phyloP scores from a whole-genome alignment of 2,329 filamentous ascomycete genomes.

The Fusarium goolgardi region DNA sequence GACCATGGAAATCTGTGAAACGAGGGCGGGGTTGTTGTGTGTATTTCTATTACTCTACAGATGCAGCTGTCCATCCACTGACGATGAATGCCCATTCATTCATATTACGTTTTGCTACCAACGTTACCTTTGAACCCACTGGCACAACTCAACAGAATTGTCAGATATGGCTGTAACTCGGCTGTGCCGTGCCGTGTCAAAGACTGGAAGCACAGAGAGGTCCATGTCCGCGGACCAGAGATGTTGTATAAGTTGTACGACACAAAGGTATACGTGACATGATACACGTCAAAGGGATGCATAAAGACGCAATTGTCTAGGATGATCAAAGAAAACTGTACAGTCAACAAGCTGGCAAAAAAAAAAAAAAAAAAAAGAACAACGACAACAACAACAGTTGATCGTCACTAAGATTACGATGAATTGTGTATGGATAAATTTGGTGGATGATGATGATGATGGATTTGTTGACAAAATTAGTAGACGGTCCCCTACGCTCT shows the following conservation, averaged over 20 bases:
- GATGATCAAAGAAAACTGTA: constrained; percentile 3
- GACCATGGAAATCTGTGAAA: constrained; percentile 11
- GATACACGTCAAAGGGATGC: constrained; percentile 31
- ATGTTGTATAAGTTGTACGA: constrained; percentile 12
- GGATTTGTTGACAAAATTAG: constrained; percentile 29
- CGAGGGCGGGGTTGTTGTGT: constrained; percentile 35
- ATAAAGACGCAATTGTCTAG: constrained; percentile 25
- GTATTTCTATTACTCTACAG: constrained; percentile 45
- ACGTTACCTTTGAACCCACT: constrained; percentile 32
- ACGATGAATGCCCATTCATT: constrained; percentile 20
- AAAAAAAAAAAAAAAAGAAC: too few species aligned
- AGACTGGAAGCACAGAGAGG: constrained; percentile 20
- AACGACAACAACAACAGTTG: constrained; percentile 21
- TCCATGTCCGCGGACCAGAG: constrained; percentile 35
- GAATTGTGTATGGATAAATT: constrained; percentile 28
- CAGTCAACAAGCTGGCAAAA: background rate
- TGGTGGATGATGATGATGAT: constrained; percentile 22
- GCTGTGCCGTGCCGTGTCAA: constrained; percentile 1
- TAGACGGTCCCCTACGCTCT: constrained; percentile 10
- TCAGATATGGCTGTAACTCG: background rate
- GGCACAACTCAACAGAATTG: constrained; percentile 11
- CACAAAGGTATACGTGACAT: background rate
- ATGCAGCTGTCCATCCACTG: constrained; percentile 37
- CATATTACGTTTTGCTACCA: constrained; percentile 46
- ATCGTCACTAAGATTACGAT: constrained; percentile 27